Conservation (phyloP, 345 rosid species). For the Rhizophora apiculata region DNA sequence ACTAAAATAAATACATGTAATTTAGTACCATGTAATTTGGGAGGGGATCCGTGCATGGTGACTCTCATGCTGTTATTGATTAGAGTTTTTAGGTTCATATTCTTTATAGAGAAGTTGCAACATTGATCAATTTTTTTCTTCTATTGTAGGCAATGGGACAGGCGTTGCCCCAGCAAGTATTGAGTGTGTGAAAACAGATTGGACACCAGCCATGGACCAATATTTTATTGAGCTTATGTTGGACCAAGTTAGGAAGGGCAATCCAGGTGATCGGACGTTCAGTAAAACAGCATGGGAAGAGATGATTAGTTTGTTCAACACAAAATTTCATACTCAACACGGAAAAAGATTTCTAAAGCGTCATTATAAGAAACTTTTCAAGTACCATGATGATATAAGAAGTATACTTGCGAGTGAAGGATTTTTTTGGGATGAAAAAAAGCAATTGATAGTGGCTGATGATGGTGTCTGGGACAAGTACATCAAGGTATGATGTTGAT, state of each 20-base stretch:
- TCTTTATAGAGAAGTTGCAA: conserved; percentile 9
- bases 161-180: conserved; percentile 23
- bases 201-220: conserved; percentile 40
- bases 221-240: conserved; percentile 47
- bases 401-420: conserved; percentile 38
- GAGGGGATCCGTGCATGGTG: background rate
- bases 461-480: conserved; percentile 43
- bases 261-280: conserved; percentile 29
- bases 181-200: conserved; percentile 30
- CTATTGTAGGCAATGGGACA: conserved; percentile 23
- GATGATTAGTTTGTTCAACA: conserved; percentile 42
- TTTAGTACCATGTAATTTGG: background rate
- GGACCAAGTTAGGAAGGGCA: conserved; percentile 37
- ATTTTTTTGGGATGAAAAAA: conserved; percentile 50
- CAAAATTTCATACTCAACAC: conserved; percentile 30
- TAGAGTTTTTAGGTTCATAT: background rate
- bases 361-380: conserved; percentile 36
- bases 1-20: background rate
- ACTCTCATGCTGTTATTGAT: too few species aligned
- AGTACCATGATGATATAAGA: conserved; percentile 30
- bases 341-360: conserved; percentile 31
- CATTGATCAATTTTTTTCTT: conserved; percentile 2
- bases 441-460: conserved; percentile 34
- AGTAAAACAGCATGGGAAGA: conserved; percentile 43
- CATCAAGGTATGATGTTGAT: conserved; percentile 26